Base-by-base conservation (phyloP, 148 eudicot species). In the Camellia lanceoleosa region DNA sequence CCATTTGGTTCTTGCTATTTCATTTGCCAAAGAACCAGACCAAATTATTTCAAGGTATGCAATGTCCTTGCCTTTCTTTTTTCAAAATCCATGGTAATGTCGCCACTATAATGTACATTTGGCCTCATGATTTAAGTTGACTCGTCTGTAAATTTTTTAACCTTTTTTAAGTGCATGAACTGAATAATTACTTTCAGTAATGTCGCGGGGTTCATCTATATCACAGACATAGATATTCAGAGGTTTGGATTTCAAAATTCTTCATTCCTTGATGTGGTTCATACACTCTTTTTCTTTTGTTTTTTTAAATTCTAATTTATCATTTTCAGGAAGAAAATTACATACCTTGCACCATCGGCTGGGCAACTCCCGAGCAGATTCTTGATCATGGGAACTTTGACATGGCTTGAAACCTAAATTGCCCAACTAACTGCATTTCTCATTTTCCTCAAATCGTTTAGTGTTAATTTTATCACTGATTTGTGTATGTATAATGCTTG, bases 321-420 rank as follows among this genome's bases (percentile, higher is more conserved):
- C 64, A 43, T 72, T 75, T 81, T 62, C 89, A 95, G 99, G 90
- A 89, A 83, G 82, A 92, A 89, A 68, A 82, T 95, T 38, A 92
- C 97, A 3, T 95, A 93, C 75, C 93, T 95, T 54, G 93, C 99
- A 43, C 99, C 99, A 58, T 93, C 98, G 2, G 93, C 88, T 20
- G 97, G 99, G 59, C 93, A 85, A 19, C 89, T 95, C 66, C 98
- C 99, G 0, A 82, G 96, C 82, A 92, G 79, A 84, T 89, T 83
- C 74, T 82, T 95, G 87, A 86, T 95, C 15, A 62, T 87, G 66
- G 99, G 99, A 70, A 87, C 85, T 72, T 79, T 95, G 83, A n/a
- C n/a, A n/a, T n/a, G n/a, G n/a, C n/a, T n/a, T n/a, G n/a, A n/a
- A n/a, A n/a, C n/a, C n/a, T n/a, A n/a, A n/a, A n/a, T n/a, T n/a